Evolutionary conservation across 495 filamentous ascomycete genomes (phyloP).

Genomic region (Trichoderma gamsii): DNA sequence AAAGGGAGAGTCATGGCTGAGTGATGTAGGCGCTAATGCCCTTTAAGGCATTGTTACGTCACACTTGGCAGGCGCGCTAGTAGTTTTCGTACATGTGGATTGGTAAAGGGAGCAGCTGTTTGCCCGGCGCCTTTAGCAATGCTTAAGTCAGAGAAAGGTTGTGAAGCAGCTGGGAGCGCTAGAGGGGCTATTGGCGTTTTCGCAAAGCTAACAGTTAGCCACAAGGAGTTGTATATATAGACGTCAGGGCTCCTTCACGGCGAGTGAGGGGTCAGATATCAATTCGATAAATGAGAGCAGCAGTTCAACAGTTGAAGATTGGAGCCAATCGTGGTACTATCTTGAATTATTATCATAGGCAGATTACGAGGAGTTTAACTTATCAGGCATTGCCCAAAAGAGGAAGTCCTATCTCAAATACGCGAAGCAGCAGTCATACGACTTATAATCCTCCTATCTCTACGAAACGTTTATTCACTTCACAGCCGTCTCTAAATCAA

Average conservation of each 20-base stretch:
- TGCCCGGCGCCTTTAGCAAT: neutral
- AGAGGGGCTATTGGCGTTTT: neutral
- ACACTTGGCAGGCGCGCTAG: conserved; percentile 13
- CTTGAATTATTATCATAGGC: neutral
- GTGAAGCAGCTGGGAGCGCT: neutral
- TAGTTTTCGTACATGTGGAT: neutral
- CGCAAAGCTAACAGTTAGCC: neutral
- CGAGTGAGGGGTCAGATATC: neutral
- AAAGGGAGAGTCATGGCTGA: neutral
- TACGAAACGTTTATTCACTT: neutral
- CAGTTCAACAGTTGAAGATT: neutral
- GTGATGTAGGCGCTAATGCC: neutral
- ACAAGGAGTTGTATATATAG: neutral
- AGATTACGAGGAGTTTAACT: neutral
- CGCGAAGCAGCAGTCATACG: neutral
- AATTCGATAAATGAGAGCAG: neutral
- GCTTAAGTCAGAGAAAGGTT: conserved; percentile 4
- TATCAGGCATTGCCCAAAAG: neutral
- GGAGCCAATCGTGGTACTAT: neutral
- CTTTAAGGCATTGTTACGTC: neutral
- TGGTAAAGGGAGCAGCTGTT: neutral
- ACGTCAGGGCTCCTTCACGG: neutral
- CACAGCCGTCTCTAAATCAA: neutral
- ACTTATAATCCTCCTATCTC: too few relatives aligned
- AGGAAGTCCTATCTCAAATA: neutral